These are phyloP conservation scores for Brassica napus DNA, from an alignment of 345 rosid genomes.

Conservation along the genomic window DNA sequence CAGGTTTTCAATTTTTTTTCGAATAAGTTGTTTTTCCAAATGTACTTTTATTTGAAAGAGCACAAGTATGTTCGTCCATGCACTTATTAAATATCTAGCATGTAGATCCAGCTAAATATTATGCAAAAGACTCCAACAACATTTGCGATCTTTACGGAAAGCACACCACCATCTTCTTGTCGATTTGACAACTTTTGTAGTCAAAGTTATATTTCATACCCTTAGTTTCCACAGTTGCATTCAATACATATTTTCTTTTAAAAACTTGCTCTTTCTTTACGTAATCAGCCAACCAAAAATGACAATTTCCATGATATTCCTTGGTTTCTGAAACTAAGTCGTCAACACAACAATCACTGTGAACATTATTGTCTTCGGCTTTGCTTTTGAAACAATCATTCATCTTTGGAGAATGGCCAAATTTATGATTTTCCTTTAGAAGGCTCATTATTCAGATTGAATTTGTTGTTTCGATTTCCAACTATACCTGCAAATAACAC, in stretches of 20 bases:
- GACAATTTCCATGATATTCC: background rate
- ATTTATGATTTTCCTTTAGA: no score
- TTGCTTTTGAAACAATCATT: background rate
- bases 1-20: no score
- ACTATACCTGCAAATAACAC: background rate
- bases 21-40: background rate
- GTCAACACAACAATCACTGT: background rate
- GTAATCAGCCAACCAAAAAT: no score
- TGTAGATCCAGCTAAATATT: no score
- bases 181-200: no score
- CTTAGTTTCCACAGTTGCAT: background rate
- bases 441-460: no score
- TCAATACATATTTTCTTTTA: no score
- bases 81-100: background rate
- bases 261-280: no score
- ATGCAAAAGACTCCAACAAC: no score
- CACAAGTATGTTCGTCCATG: background rate
- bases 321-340: background rate
- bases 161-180: no score
- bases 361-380: background rate
- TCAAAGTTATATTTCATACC: no score
- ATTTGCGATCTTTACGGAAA: no score
- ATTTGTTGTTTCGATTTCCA: background rate
- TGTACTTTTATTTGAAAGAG: background rate
- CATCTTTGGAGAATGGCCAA: background rate